Base-by-base conservation (phyloP, 768 basidiomycete species). In the Termitomyces sp. region DNA sequence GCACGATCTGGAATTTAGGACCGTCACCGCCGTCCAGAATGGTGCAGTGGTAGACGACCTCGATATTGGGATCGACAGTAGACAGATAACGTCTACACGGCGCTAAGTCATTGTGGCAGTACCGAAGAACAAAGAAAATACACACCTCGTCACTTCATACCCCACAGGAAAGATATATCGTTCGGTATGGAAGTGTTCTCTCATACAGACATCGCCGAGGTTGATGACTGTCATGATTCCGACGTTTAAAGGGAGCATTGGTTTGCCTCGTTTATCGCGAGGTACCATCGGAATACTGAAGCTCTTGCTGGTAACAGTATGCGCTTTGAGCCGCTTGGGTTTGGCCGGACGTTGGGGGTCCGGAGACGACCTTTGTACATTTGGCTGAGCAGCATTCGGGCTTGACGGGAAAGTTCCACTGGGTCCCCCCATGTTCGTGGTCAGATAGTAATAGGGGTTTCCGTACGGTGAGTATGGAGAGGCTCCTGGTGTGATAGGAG, bases 121-220 rank as follows among this genome's bases (percentile, higher is more conserved):
- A 45, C 59, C 22, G 22, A 46, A 33, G 58, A 32, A 49, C 38
- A 44, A 38, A 60, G n/a, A 18, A 20, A 44, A 15, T 28, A 62
- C 82, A 53, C 45, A 89, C 91, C 91, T 82, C 4, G 86, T 89
- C 6, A 92, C 89, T 69, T 91, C 90, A 70, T 92, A 94, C 16
- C 91, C 91, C 44, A 93, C 88, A 11, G 92, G 92, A 67, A 92
- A 94, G 64, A 94, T 94, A 69, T 94, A 94, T 56, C 92, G 78
- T 70, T 94, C 91, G 0, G 92, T 92, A 70, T 92, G 90, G 68
- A 92, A 94, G 70, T 92, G 89, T 64, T 92, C 90, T 35, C 89
- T 80, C 86, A 87, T 85, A 68, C 89, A 91, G 7, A 93, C 85
- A 55, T 85, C 83, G 2, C 92, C 92, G 0, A 94, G 77, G 62